Conservation (phyloP, 768 basidiomycete species). For the Phlegmacium glaucopus region DNA sequence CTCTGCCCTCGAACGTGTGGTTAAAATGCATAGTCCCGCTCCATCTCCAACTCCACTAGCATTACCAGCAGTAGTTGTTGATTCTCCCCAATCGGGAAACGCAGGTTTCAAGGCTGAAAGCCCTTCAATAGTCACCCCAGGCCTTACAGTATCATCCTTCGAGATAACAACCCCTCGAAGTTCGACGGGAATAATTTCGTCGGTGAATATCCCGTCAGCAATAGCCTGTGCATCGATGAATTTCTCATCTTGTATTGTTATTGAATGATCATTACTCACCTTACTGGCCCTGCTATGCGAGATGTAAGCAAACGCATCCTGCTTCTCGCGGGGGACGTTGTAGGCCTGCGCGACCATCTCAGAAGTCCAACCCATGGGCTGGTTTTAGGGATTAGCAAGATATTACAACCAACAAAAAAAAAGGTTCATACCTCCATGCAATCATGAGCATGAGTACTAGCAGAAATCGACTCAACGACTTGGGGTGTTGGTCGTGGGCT, state of each 20-base stretch:
- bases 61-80: slow-evolving; percentile 78
- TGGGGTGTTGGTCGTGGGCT: slow-evolving; percentile 76
- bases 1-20: slow-evolving; percentile 75
- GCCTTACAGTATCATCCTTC: slow-evolving; percentile 84
- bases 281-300: slow-evolving; percentile 80
- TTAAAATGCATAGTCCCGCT: slow-evolving; percentile 80
- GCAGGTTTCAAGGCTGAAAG: slow-evolving; percentile 80
- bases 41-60: slow-evolving; percentile 92
- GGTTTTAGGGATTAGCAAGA: not conserved
- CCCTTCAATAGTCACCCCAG: slow-evolving; percentile 75
- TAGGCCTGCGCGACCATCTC: slow-evolving; percentile 85
- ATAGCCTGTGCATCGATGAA: slow-evolving; percentile 43
- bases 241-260: not conserved
- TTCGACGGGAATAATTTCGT: slow-evolving; percentile 88
- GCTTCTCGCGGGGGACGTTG: slow-evolving; percentile 72
- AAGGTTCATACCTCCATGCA: slow-evolving; percentile 59
- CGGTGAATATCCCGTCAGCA: slow-evolving; percentile 67
- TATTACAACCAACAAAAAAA: not conserved
- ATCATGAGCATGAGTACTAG: slow-evolving; percentile 64
- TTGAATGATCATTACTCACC: slow-evolving; percentile 32
- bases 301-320: slow-evolving; percentile 87
- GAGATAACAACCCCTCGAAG: slow-evolving; percentile 64
- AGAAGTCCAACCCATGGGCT: slow-evolving; percentile 97
- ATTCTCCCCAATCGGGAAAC: slow-evolving; percentile 76
- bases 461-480: slow-evolving; percentile 54